These are phyloP conservation scores for Colletotrichum simmondsii DNA, from an alignment of 2,329 filamentous ascomycete genomes.

Conservation along the genomic window DNA sequence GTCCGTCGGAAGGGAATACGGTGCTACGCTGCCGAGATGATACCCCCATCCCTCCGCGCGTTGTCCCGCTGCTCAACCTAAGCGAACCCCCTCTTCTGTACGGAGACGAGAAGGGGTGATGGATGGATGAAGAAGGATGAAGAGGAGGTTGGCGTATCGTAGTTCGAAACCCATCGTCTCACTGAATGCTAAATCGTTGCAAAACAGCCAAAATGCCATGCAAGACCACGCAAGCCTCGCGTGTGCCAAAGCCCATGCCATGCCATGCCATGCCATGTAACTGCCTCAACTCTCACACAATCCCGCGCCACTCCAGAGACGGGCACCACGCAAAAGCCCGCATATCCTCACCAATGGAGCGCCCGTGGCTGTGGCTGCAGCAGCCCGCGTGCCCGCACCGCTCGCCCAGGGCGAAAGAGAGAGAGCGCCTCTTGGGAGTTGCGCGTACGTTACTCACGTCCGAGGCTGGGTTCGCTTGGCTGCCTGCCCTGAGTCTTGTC, in stretches of 20 bases:
- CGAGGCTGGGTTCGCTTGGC: background rate
- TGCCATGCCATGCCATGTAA: background rate
- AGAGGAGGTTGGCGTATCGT: background rate
- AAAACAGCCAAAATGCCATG: constrained; percentile 22
- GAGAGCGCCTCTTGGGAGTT: background rate
- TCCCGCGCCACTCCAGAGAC: background rate
- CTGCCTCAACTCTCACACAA: background rate
- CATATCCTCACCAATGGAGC: constrained; percentile 11
- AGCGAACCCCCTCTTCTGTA: background rate
- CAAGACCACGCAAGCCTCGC: constrained; percentile 23
- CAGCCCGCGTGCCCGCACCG: background rate
- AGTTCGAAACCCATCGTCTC: background rate
- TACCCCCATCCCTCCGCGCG: background rate
- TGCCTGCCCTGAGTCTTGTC: background rate
- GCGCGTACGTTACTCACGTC: background rate
- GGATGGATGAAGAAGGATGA: background rate
- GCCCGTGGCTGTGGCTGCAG: constrained; percentile 24
- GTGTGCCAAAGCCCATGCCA: background rate
- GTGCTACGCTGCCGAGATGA: background rate
- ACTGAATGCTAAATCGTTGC: background rate
- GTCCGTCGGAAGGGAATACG: constrained; percentile 3
- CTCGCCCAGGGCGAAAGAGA: background rate
- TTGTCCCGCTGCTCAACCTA: background rate
- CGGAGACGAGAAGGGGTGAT: background rate
- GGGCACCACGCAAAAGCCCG: background rate